Evolutionary conservation across 1,139 yeast genomes (phyloP), one percentile per base, ranked within the genome.

Genomic region (Eremothecium coryli): DNA sequence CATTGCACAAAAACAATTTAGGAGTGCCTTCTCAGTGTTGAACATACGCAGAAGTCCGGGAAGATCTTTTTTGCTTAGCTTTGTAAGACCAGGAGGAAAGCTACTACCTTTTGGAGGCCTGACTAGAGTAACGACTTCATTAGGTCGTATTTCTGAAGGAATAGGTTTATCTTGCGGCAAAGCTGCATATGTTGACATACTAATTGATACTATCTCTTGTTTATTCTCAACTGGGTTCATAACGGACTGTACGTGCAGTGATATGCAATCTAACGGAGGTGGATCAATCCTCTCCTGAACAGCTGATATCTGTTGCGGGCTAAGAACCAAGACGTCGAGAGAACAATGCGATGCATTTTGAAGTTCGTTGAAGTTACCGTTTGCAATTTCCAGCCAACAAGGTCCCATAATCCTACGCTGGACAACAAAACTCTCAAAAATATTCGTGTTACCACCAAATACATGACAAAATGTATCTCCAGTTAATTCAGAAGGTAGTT

Each of bases 361-460:
- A 38, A 79, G 62, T 1, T 75, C 58, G 14, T 60, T 56, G 46
- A 82, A 81, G 45, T 79, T 74, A 29, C 80, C 80, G 31, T 71
- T 67, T 27, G 68, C 64, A 32, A 93, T 66, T 36, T 80, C 80
- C 35, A 90, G 64, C 98, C 98, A 90, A 54, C 98, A 86, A 1
- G 99, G 99, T 4, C 99, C 99, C 95, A 86, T 86, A 27, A 90
- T 69, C 45, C 80, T 77, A 47, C 82, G 71, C 54, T 81, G 84
- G 20, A 86, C 54, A 9, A 85, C 94, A 60, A 90, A 85, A 10
- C 85, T 71, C 61, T 90, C 98, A 58, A 90, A 86, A 26, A 84
- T 66, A 38, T 70, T 70, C 2, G 93, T 62, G 40, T 69, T 73
- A 4, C 85, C 68, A 31, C 98, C 98, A 61, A 88, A 86, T 3